phyloP scores from a whole-genome alignment of 2,329 filamentous ascomycete species.

The Alternaria longipes region DNA sequence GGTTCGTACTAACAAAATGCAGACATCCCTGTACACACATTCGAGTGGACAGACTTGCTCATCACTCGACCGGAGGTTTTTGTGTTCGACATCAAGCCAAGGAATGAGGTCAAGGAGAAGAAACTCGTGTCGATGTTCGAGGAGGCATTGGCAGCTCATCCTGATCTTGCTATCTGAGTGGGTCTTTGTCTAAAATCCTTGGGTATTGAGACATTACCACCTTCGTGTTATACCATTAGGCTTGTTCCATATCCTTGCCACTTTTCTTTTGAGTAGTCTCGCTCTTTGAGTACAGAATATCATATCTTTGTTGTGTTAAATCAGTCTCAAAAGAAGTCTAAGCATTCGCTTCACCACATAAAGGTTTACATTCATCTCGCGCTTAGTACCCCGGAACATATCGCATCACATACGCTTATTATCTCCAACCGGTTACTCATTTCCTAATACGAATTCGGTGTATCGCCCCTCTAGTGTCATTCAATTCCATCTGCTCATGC shows the following conservation, averaged over 20 bases:
- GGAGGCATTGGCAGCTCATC: constrained; percentile 1
- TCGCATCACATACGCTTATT: not conserved
- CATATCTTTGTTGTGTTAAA: not conserved
- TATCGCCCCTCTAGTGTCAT: fast-evolving
- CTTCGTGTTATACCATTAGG: not conserved
- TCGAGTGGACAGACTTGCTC: constrained; percentile 10
- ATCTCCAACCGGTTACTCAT: not conserved
- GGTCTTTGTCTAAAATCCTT: not conserved
- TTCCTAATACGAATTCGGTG: not conserved
- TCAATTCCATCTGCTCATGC: not conserved
- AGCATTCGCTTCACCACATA: not conserved
- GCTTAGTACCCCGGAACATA: not conserved
- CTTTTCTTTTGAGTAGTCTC: not conserved
- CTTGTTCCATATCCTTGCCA: not conserved
- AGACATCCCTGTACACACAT: constrained; percentile 3
- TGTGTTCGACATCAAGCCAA: constrained; percentile 9
- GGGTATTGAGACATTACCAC: fast-evolving
- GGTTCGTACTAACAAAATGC: not conserved
- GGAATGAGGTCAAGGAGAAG: constrained; percentile 7
- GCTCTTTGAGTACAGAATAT: not conserved
- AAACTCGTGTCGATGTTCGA: constrained; percentile 4
- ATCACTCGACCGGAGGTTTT: constrained; percentile 7
- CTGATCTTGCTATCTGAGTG: constrained; percentile 5
- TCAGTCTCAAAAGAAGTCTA: not conserved
- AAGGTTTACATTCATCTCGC: not conserved